A percentile compares a stretch with the other conserved stretches of the same genome.
phyloP scores from a whole-genome alignment of 2,329 filamentous ascomycete species.

The Xenosphaeropsis pyriputrescens region DNA sequence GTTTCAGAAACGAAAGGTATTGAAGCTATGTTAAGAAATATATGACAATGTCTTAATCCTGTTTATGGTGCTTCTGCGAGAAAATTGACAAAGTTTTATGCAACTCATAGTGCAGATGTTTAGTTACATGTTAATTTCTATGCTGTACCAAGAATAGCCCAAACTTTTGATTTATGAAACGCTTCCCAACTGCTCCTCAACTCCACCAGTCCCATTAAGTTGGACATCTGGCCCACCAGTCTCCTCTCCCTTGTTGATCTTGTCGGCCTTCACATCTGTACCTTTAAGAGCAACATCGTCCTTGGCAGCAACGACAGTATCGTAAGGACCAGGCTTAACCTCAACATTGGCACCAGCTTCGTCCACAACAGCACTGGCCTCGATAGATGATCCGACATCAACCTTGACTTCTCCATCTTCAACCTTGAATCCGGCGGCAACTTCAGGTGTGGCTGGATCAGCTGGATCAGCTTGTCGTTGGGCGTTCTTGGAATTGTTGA shows the following conservation, averaged over 20 bases:
- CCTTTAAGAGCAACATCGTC: conserved; percentile 1
- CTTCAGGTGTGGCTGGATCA: conserved; percentile 1
- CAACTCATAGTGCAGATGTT: too few relatives aligned
- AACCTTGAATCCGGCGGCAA: conserved; percentile 7
- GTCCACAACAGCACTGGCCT: conserved; percentile 7
- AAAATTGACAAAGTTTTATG: too few relatives aligned
- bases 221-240: conserved; percentile 8
- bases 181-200: conserved; percentile 8
- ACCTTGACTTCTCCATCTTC: conserved; percentile 11
- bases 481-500: conserved; percentile 34
- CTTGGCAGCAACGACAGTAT: conserved; percentile 7
- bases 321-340: conserved; percentile 12
- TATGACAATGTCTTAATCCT: too few relatives aligned
- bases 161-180: conserved; percentile 5
- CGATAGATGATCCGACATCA: conserved; percentile 8
- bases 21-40: too few relatives aligned
- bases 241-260: conserved; percentile 11
- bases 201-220: conserved; percentile 5
- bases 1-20: too few relatives aligned
- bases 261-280: conserved; percentile 10
- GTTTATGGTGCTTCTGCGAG: too few relatives aligned
- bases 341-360: conserved; percentile 3
- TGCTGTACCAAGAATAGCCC: not conserved
- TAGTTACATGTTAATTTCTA: too few relatives aligned
- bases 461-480: conserved; percentile 7